Base-by-base conservation (phyloP, 192 early-diverging fungal species). In the Linnemannia hyalina region DNA sequence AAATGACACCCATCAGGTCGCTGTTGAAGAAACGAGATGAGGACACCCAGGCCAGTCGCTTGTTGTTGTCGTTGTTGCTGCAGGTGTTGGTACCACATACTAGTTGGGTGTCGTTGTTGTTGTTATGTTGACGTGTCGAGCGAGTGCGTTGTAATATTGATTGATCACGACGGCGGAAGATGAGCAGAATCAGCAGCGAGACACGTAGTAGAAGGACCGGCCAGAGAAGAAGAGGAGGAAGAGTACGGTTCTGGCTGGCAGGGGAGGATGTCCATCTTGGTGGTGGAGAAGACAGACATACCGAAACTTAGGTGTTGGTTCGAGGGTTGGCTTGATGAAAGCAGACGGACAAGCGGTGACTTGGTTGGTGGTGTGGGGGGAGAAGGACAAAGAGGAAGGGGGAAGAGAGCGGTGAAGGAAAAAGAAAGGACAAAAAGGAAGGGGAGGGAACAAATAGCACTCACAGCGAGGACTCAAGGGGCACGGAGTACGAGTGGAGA, bases 271-370 rank as follows among this genome's bases (percentile, higher is more conserved):
- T 85, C 83, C 83, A 85, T 85, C 83, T 85, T 85, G 78, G 74
- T 76, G 49, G 78, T 84, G 77, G 55, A 85, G 83, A 85, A 85
- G 83, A 85, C 47, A 85, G 83, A 85, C 83, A 85, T 85, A 85
- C 83, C 83, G 78, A 78, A 73, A 57, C 65, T 80, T 35, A 70
- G 32, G 63, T 11, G 29, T 22, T 38, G 76, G 44, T 42, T 18
- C 41, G 26, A 54, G 23, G 55, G n/a, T 57, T 26, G 55, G 49
- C 49, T 52, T 52, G 49, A 52, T 52, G 18, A 5, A 52, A 52
- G 49, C 49, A 52, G 49, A 52, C 49, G 49, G 49, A 52, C 49
- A 52, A 52, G 18, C 16, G 49, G 18, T 1, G 49, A 52, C 49
- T 52, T 52, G 49, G 49, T 52, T 16, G 49, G 49, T 26, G 55